Conservation (phyloP, 768 basidiomycete genomes). For the Xanthoconium purpureum region DNA sequence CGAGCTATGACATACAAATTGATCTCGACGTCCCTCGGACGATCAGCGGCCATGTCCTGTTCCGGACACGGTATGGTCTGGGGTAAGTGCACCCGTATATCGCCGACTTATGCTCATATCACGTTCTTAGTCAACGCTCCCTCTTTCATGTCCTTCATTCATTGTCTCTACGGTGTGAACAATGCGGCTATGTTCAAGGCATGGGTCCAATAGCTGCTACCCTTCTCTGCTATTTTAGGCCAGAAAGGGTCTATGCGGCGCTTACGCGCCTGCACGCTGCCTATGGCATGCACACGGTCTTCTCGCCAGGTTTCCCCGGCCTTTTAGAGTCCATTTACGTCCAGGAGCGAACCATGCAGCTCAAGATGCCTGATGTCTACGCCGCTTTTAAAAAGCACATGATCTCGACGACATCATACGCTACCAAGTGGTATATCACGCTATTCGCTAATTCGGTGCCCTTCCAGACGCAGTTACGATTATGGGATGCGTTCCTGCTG, state of each 20-base stretch:
- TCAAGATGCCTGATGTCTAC: constrained; percentile 88
- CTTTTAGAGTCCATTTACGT: constrained; percentile 94
- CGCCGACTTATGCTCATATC: constrained; percentile 7
- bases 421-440: constrained; percentile 99
- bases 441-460: constrained; percentile 94
- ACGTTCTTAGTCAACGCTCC: constrained; percentile 71
- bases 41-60: constrained; percentile 91
- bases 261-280: constrained; percentile 87
- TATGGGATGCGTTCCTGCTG: constrained; percentile 93
- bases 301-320: constrained; percentile 93
- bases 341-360: constrained; percentile 85
- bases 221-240: constrained; percentile 88
- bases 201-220: constrained; percentile 98
- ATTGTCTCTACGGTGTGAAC: constrained; percentile 79
- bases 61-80: constrained; percentile 91
- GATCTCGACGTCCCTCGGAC: constrained; percentile 97
- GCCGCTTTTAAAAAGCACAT: constrained; percentile 80
- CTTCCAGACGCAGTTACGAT: constrained; percentile 87
- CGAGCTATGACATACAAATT: constrained; percentile 92
- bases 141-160: constrained; percentile 93
- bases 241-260: constrained; percentile 81
- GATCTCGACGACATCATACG: constrained; percentile 92
- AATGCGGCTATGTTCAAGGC: constrained; percentile 96
- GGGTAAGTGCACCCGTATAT: constrained; percentile 57
- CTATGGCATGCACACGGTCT: constrained; percentile 85